Conservation (phyloP, 306 rosid genomes). For the Citrullus mucosospermus region DNA sequence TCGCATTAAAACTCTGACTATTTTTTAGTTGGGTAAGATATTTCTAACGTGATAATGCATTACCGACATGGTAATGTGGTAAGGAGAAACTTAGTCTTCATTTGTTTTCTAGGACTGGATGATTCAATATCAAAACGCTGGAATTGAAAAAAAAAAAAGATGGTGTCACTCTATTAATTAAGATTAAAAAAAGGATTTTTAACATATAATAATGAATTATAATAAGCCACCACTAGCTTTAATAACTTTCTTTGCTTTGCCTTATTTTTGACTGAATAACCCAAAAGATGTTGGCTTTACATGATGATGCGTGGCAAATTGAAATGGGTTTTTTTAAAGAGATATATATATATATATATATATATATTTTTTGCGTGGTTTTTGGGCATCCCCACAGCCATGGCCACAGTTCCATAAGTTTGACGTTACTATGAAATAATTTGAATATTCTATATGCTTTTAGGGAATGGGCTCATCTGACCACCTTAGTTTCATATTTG, state of each 20-base stretch:
- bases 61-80: too few relatives aligned
- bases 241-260: not conserved
- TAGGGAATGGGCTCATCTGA: not conserved
- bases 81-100: too few relatives aligned
- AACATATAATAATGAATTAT: not conserved
- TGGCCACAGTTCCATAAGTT: not conserved
- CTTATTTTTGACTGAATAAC: constrained; percentile 3
- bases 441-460: not conserved
- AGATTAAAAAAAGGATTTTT: too few relatives aligned
- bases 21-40: too few relatives aligned
- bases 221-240: not conserved
- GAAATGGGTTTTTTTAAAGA: not conserved
- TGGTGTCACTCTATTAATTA: too few relatives aligned
- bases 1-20: too few relatives aligned
- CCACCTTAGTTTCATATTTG: not conserved
- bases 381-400: not conserved
- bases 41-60: too few relatives aligned
- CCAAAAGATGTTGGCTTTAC: not conserved
- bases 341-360: too few relatives aligned
- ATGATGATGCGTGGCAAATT: not conserved
- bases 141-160: too few relatives aligned
- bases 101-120: too few relatives aligned
- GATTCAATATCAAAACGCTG: too few relatives aligned
- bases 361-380: not conserved
- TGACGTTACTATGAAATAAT: not conserved